Conservation (phyloP, 2,329 filamentous ascomycete genomes). For the Nemania sp. region DNA sequence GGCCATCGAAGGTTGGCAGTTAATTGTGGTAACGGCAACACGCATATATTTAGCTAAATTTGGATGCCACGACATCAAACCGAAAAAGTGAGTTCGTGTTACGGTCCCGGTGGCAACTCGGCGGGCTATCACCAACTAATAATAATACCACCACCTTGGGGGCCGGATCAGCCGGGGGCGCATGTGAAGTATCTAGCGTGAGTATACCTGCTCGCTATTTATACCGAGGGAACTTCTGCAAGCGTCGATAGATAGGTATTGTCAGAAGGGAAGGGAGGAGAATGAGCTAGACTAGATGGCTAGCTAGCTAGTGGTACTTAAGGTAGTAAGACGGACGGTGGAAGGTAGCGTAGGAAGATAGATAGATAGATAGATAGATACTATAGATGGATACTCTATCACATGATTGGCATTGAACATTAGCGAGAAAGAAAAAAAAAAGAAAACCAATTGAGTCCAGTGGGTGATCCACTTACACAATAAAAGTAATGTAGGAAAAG, state of each 20-base stretch:
- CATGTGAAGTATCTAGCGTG: background rate
- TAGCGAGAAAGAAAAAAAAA: background rate
- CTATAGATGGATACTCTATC: too few species aligned
- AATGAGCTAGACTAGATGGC: background rate
- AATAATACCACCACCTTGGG: background rate
- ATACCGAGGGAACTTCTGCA: background rate
- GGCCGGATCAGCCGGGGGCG: conserved; percentile 30
- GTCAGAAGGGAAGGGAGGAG: conserved; percentile 1
- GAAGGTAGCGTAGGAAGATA: background rate
- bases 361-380: background rate
- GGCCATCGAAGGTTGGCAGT: conserved; percentile 29
- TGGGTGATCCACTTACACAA: conserved; percentile 22
- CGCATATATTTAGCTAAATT: conserved; percentile 15
- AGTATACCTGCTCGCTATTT: background rate
- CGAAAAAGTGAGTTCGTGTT: conserved; percentile 2
- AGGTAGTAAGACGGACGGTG: background rate
- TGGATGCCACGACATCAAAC: conserved; percentile 33
- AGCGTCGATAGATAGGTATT: background rate
- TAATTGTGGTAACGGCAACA: conserved; percentile 25
- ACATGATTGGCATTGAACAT: conserved; percentile 2
- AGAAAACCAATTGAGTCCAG: background rate
- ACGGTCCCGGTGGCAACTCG: conserved; percentile 3
- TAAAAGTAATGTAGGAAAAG: background rate
- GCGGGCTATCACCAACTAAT: conserved; percentile 5
- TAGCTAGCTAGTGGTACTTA: background rate